Percentiles rank a stretch among this genome's conserved stretches.
Conservation (phyloP, 164 flowering plant species). For the Nymphaea colorata region DNA sequence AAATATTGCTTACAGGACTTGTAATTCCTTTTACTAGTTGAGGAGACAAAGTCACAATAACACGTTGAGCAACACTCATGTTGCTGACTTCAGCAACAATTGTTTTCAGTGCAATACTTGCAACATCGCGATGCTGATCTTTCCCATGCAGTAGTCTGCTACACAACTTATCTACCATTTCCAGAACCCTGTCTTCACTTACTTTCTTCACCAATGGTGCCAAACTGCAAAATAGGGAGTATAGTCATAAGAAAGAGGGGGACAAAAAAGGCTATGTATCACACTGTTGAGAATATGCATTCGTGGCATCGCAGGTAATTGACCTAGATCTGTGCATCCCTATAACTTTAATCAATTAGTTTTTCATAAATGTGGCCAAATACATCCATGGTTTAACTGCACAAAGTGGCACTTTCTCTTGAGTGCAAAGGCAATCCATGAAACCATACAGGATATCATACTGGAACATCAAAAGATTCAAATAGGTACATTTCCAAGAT, state of each 20-base stretch:
- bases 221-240: slow-evolving; percentile 37
- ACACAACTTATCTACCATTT: slow-evolving; percentile 76
- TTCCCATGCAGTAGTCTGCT: slow-evolving; percentile 68
- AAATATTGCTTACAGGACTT: slow-evolving; percentile 41
- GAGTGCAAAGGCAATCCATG: no score
- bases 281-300: no score
- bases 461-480: no score
- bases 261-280: no score
- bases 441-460: no score
- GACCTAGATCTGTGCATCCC: no score
- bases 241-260: background rate
- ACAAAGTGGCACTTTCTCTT: no score
- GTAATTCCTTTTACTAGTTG: slow-evolving; percentile 65
- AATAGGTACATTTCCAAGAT: no score
- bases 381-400: no score
- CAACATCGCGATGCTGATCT: slow-evolving; percentile 87
- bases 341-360: no score
- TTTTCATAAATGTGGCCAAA: no score
- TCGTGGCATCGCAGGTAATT: no score
- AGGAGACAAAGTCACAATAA: slow-evolving; percentile 58
- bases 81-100: slow-evolving; percentile 66
- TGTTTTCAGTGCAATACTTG: slow-evolving; percentile 93
- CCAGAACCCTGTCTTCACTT: slow-evolving; percentile 59
- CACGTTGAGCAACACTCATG: slow-evolving; percentile 46
- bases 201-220: slow-evolving; percentile 94